phyloP scores from a whole-genome alignment of 768 basidiomycete genomes.

The Gelatoporia subvermispora region DNA sequence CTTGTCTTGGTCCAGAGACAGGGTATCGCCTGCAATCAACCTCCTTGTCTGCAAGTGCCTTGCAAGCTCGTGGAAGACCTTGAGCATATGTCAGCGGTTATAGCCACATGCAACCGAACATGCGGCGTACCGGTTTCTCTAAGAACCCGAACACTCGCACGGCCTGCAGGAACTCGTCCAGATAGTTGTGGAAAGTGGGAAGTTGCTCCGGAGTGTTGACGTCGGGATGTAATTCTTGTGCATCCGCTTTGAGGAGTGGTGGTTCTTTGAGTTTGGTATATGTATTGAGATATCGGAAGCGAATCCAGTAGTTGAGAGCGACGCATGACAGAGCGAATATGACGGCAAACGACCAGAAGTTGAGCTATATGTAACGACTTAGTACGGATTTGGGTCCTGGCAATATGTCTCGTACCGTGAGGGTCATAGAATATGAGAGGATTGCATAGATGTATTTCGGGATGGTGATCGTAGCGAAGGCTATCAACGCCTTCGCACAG shows the following conservation, averaged over 20 bases:
- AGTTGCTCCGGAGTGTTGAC: conserved; percentile 72
- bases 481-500: conserved; percentile 68
- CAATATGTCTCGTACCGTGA: conserved; percentile 53
- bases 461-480: conserved; percentile 78
- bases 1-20: conserved; percentile 86
- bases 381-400: background rate
- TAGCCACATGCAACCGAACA: background rate
- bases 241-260: conserved; percentile 77
- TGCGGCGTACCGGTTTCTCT: conserved; percentile 80
- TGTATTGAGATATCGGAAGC: conserved; percentile 73
- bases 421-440: conserved; percentile 84
- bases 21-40: conserved; percentile 93
- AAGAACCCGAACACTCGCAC: conserved; percentile 96
- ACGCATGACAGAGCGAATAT: conserved; percentile 65
- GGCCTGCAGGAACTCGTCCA: conserved; percentile 95
- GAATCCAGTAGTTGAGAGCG: conserved; percentile 78
- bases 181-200: conserved; percentile 87
- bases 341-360: conserved; percentile 86
- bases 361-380: conserved; percentile 48
- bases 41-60: conserved; percentile 92
- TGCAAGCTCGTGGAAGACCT: conserved; percentile 97
- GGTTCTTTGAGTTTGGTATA: conserved; percentile 77
- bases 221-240: conserved; percentile 87
- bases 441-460: conserved; percentile 75
- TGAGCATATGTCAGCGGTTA: background rate